Percentiles rank a stretch among this genome's conserved stretches.
These are phyloP conservation scores for Neurospora tetrasperma DNA, from an alignment of 495 filamentous ascomycete genomes.

Conservation along the genomic window DNA sequence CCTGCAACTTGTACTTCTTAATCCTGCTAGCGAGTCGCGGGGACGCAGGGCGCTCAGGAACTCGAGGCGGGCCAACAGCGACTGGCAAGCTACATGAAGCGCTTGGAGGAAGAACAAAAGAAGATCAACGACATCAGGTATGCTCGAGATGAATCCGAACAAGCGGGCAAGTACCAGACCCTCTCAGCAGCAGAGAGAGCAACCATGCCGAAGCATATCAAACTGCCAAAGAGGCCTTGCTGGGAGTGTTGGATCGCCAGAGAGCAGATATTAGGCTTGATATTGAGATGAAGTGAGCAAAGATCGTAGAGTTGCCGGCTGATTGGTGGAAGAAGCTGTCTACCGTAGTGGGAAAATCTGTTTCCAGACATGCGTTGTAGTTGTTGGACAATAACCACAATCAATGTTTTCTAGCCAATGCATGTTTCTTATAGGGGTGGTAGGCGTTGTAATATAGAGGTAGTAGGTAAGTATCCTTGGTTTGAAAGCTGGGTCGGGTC, in stretches of 20 bases:
- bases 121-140: slow-evolving; percentile 55
- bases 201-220: slow-evolving; percentile 18
- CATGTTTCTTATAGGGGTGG: no score
- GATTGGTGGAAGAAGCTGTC: slow-evolving; percentile 17
- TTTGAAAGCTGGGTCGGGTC: no score
- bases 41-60: neutral
- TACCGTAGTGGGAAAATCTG: no score
- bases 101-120: slow-evolving; percentile 45
- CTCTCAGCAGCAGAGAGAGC: slow-evolving; percentile 11
- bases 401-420: no score
- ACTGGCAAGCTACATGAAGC: slow-evolving; percentile 16
- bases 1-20: neutral
- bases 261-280: slow-evolving; percentile 17
- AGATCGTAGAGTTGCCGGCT: slow-evolving; percentile 13
- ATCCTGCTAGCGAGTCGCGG: neutral
- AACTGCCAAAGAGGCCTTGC: slow-evolving; percentile 7
- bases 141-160: slow-evolving; percentile 60
- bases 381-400: no score
- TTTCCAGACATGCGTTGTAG: no score
- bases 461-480: no score
- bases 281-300: slow-evolving; percentile 15
- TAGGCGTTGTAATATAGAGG: no score
- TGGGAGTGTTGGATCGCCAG: slow-evolving; percentile 14
- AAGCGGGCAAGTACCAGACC: slow-evolving; percentile 13
- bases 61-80: slow-evolving; percentile 8